phyloP scores from a whole-genome alignment of 1,284 basidiomycete genomes.

The Boletellus dicymbophilus region DNA sequence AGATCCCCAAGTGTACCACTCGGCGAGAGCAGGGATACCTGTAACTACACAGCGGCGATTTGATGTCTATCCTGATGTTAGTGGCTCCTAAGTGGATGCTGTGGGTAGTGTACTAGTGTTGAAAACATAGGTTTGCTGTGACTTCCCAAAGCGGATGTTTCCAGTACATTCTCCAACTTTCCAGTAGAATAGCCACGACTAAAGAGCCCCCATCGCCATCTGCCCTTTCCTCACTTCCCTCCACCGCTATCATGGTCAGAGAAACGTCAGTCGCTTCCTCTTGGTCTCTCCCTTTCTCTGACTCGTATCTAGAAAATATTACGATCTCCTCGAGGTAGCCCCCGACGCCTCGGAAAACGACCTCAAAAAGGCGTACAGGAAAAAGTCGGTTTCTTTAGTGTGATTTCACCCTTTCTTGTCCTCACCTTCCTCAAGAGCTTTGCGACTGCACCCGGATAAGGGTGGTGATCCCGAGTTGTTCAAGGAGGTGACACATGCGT shows the following conservation, averaged over 20 bases:
- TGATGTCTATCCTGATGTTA: constrained; percentile 87
- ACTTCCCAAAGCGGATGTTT: constrained; percentile 34
- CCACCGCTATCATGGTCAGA: constrained; percentile 57
- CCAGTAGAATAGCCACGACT: constrained; percentile 19
- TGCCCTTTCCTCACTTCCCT: constrained; percentile 18
- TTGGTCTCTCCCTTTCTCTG: constrained; percentile 3
- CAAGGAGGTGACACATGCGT: constrained; percentile 98
- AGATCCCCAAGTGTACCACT: constrained; percentile 75
- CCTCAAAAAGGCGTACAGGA: constrained; percentile 94
- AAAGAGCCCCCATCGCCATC: constrained; percentile 19
- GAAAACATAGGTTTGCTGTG: neutral
- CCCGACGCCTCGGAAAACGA: constrained; percentile 78
- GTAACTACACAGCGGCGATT: constrained; percentile 89
- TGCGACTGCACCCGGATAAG: constrained; percentile 94
- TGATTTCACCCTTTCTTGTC: neutral
- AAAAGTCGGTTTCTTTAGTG: constrained; percentile 62
- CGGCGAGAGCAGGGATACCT: constrained; percentile 81
- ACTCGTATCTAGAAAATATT: constrained; percentile 69
- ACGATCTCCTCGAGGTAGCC: constrained; percentile 84
- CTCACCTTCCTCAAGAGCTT: constrained; percentile 57
- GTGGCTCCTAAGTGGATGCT: constrained; percentile 8
- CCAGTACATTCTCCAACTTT: constrained; percentile 40
- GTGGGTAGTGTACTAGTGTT: neutral
- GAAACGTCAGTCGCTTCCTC: constrained; percentile 54
- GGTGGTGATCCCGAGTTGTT: constrained; percentile 96